A percentile compares a stretch with the other conserved stretches of the same genome.
phyloP scores from a whole-genome alignment of 371 early-diverging fungal genomes.

The Apophysomyces trapeziformis region DNA sequence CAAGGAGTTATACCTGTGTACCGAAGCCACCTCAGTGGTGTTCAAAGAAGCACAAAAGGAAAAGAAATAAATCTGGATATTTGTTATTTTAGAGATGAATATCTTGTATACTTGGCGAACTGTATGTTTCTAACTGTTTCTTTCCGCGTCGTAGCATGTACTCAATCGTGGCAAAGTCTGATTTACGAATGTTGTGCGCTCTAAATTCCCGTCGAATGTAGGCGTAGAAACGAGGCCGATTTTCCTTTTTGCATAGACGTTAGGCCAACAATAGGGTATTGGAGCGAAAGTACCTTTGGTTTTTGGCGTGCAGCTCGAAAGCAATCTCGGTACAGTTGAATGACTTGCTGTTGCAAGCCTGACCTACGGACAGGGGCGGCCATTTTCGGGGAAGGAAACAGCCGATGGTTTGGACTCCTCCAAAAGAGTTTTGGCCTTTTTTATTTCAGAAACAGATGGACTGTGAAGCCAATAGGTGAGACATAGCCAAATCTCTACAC shows the following conservation, averaged over 20 bases:
- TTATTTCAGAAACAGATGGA: no score
- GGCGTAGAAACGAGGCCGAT: slow-evolving; percentile 59
- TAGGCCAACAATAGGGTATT: not conserved
- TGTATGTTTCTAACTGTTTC: slow-evolving; percentile 59
- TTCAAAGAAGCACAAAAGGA: slow-evolving; percentile 26
- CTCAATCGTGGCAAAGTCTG: slow-evolving; percentile 69
- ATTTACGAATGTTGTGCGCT: slow-evolving; percentile 54
- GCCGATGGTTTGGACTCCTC: no score
- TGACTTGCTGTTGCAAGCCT: slow-evolving; percentile 63
- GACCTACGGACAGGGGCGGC: slow-evolving; percentile 54
- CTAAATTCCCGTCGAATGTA: slow-evolving; percentile 66
- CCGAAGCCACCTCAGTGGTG: slow-evolving; percentile 56
- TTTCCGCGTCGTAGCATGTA: slow-evolving; percentile 65
- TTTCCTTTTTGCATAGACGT: slow-evolving; percentile 36
- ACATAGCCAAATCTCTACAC: no score
- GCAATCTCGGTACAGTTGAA: slow-evolving; percentile 62
- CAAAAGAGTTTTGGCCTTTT: no score
- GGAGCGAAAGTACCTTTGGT: slow-evolving; percentile 44
- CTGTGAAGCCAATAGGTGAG: no score
- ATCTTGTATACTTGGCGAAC: slow-evolving; percentile 61
- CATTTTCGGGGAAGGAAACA: slow-evolving; percentile 18
- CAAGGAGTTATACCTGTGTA: slow-evolving; percentile 65
- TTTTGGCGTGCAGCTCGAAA: slow-evolving; percentile 63
- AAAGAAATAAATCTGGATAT: slow-evolving; percentile 5
- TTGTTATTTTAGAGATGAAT: slow-evolving; percentile 48